Evolutionary conservation across 2,329 filamentous ascomycete genomes (phyloP), one percentile per base, ranked within the genome.

Genomic region (Fusarium sp.): DNA sequence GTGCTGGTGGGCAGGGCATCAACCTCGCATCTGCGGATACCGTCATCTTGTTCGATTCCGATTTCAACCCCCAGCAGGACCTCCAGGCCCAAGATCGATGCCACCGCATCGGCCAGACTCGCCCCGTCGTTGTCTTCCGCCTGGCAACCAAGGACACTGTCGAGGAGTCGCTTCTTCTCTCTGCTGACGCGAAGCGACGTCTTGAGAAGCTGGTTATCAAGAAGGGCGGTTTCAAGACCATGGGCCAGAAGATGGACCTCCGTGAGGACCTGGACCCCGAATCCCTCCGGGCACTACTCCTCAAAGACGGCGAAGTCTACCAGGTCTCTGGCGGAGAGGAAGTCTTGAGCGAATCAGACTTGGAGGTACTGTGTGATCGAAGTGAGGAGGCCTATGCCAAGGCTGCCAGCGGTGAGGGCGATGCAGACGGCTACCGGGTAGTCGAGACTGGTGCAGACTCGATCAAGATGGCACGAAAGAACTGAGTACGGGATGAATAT

Each of bases 11-110:
- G 0, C 95, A 98, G 79, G 96, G 96, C 59, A 98, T 98, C 86
- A 98, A 98, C 79, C 91, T 98, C 0, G 94, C 94, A 0, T 92
- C 92, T 1, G 96, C 96, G 0, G 96, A 98, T 77, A 98, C 96
- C 0, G 96, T 98, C 13, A 93, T 98, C 54, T 87, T 98, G 0
- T 98, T 97, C 76, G 96, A 98, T 82, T 87, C 85, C 3, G 90
- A 98, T 78, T 98, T 96, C 92, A 99, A 99, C 78, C 97, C 97
- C 0, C 97, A 99, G 81, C 96, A 98, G 80, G 97, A 99, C 82
- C 87, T 99, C 0, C 97, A 99, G 80, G 97, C 97, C 0, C 97
- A 98, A 83, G 97, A 99, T 80, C 94, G 97, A 6, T 95, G 94
- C 1, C 97, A 99, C 81, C 91, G 97, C 14, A 98, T 99, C 72